Evolutionary conservation across 2,329 filamentous ascomycete genomes (phyloP), one percentile per base, ranked within the genome.

Genomic region (Fusarium sp.): DNA sequence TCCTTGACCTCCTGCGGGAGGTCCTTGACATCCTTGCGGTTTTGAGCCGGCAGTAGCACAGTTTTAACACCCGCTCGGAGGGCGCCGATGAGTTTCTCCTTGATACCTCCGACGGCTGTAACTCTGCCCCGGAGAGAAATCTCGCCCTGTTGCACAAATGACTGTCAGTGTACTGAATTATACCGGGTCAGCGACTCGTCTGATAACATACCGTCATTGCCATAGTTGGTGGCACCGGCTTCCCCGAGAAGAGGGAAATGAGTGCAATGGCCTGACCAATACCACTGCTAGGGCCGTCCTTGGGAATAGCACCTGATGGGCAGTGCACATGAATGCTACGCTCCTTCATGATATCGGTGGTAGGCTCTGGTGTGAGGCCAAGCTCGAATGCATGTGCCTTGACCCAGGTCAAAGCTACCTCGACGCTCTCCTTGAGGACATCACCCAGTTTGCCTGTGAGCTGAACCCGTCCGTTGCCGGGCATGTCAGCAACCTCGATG

Each of bases 401-500:
- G 47, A 99, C 95, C 95, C 95, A 99, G 13, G 90, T 94, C 31
- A 98, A 83, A 10, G 95, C 95, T 19, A 99, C 95, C 76, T 98
- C 94, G 38, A 98, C 95, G 63, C 90, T 94, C 78, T 99, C 95
- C 78, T 98, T 98, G 57, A 99, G 87, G 28, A 99, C 95, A 69
- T 97, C 93, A 64, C 95, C 95, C 7, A 99, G 87, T 76, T 96
- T 98, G 61, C 95, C 95, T 1, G 95, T 99, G 25, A 99, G 87
- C 78, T 98, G 95, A 32, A 99, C 92, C 49, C 90, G 89, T 31
- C 95, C 95, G 53, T 87, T 89, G 39, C 95, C 95, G 0, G 95
- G 95, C 93, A 98, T 98, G 73, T 97, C 93, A 10, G 94, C 92
- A 40, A 97, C 92, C 78, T 99, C 95, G 70, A 99, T 99, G 81